phyloP scores from a whole-genome alignment of 176 grass and related monocot species.

The Olyra latifolia region DNA sequence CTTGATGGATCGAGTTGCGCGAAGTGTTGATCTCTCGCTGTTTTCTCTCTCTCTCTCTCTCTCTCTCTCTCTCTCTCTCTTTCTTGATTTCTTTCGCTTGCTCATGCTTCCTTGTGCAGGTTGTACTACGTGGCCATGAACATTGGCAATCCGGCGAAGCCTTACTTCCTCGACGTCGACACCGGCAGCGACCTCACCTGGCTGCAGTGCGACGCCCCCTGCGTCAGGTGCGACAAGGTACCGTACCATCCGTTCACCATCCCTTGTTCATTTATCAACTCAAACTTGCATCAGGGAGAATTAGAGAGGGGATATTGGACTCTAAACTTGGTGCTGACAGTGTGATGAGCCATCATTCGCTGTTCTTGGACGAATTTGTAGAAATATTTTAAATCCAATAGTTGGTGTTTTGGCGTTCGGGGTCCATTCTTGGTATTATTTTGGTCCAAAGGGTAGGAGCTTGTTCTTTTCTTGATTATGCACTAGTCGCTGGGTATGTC shows the following conservation, averaged over 20 bases:
- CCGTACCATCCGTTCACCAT: not conserved
- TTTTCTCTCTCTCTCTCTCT: no score
- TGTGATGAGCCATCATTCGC: not conserved
- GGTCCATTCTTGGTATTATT: not conserved
- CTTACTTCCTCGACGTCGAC: constrained; percentile 93
- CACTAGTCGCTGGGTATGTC: not conserved
- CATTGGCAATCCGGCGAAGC: constrained; percentile 81
- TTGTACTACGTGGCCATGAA: constrained; percentile 80
- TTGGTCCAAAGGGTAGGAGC: not conserved
- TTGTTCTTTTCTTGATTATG: not conserved
- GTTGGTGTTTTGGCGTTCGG: not conserved
- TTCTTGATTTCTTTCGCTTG: not conserved
- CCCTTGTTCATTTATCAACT: not conserved
- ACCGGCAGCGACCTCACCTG: constrained; percentile 98
- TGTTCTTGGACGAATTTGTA: not conserved
- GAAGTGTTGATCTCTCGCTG: not conserved
- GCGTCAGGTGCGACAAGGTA: constrained; percentile 83
- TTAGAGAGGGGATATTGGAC: not conserved
- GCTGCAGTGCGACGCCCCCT: constrained; percentile 97
- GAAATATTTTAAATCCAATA: not conserved
- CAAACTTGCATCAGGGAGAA: not conserved
- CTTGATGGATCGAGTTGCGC: not conserved
- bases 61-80: no score
- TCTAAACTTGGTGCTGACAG: not conserved
- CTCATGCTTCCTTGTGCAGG: constrained; percentile 33